Evolutionary conservation across 2,329 filamentous ascomycete genomes (phyloP).

Genomic region (Curvularia verruculosa): DNA sequence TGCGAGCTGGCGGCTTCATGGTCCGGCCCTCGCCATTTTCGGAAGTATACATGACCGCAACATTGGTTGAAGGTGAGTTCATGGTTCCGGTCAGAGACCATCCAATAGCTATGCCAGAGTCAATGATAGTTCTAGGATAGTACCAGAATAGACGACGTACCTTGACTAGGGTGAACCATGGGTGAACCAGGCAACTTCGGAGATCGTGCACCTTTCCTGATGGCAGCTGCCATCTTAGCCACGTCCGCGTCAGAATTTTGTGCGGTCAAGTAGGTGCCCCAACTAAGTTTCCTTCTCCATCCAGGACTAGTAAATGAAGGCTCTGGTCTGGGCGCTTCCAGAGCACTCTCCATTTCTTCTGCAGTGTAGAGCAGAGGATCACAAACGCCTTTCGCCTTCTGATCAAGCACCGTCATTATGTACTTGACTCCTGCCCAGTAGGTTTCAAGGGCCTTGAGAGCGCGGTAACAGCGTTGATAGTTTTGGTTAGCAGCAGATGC

Average conservation of each 20-base stretch:
- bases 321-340: slow-evolving; percentile 59
- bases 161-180: slow-evolving; percentile 58
- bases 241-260: slow-evolving; percentile 38
- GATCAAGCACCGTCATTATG: slow-evolving; percentile 83
- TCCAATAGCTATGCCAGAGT: slow-evolving; percentile 64
- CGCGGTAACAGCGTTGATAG: slow-evolving; percentile 85
- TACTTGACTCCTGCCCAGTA: slow-evolving; percentile 90
- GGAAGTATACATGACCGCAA: slow-evolving; percentile 79
- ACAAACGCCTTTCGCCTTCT: slow-evolving; percentile 85
- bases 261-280: slow-evolving; percentile 51
- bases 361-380: slow-evolving; percentile 70
- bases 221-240: slow-evolving; percentile 40
- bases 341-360: slow-evolving; percentile 79
- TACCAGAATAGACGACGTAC: slow-evolving; percentile 31
- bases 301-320: slow-evolving; percentile 59
- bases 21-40: slow-evolving; percentile 42
- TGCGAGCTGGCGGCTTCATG: slow-evolving; percentile 26
- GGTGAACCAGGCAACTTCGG: slow-evolving; percentile 53
- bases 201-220: slow-evolving; percentile 37
- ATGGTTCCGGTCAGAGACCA: slow-evolving; percentile 89
- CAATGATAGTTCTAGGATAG: slow-evolving; percentile 7
- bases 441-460: slow-evolving; percentile 76
- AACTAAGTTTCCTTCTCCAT: slow-evolving; percentile 57
- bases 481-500: slow-evolving; percentile 84
- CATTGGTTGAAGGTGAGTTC: slow-evolving; percentile 81